These are phyloP conservation scores for Arachis monticola DNA, from an alignment of 331 rosid genomes.

Conservation along the genomic window DNA sequence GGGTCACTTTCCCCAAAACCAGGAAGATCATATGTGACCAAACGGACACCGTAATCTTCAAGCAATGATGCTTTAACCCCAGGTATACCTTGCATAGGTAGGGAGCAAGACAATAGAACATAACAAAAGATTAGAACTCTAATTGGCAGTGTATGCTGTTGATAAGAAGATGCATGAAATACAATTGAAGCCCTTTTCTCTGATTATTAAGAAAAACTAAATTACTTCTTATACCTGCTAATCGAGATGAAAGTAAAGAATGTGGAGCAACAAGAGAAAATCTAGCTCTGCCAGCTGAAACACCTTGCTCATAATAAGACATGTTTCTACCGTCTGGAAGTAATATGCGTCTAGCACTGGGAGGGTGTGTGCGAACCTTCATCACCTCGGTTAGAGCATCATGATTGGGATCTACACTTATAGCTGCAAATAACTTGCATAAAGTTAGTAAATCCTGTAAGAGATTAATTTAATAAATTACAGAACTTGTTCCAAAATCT, in stretches of 20 bases:
- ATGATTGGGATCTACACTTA: slow-evolving; percentile 53
- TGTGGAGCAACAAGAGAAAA: slow-evolving; percentile 73
- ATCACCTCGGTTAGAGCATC: slow-evolving; percentile 45
- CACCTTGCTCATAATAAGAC: slow-evolving; percentile 84
- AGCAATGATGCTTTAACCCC: slow-evolving; percentile 76
- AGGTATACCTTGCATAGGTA: slow-evolving; percentile 63
- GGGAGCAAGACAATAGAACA: slow-evolving; percentile 18
- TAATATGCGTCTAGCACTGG: slow-evolving; percentile 68
- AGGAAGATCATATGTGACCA: slow-evolving; percentile 93
- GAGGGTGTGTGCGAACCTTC: slow-evolving; percentile 75
- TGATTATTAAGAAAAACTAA: background rate
- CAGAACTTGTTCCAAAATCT: slow-evolving; percentile 15
- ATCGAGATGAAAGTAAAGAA: slow-evolving; percentile 75
- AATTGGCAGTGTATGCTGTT: background rate
- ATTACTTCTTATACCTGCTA: slow-evolving; percentile 59
- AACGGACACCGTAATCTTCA: slow-evolving; percentile 81
- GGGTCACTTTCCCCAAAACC: slow-evolving; percentile 99
- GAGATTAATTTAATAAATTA: background rate
- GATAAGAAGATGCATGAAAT: slow-evolving; percentile 5
- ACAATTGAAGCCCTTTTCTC: slow-evolving; percentile 1
- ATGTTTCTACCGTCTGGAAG: slow-evolving; percentile 95
- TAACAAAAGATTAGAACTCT: slow-evolving; percentile 6
- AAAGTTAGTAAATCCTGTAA: slow-evolving; percentile 19
- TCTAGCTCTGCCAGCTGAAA: slow-evolving; percentile 67
- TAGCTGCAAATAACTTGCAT: slow-evolving; percentile 60